A percentile compares a stretch with the other conserved stretches of the same genome.
These are phyloP conservation scores for Pseudogymnoascus sp. DNA, from an alignment of 2,329 filamentous ascomycete genomes.

Conservation along the genomic window DNA sequence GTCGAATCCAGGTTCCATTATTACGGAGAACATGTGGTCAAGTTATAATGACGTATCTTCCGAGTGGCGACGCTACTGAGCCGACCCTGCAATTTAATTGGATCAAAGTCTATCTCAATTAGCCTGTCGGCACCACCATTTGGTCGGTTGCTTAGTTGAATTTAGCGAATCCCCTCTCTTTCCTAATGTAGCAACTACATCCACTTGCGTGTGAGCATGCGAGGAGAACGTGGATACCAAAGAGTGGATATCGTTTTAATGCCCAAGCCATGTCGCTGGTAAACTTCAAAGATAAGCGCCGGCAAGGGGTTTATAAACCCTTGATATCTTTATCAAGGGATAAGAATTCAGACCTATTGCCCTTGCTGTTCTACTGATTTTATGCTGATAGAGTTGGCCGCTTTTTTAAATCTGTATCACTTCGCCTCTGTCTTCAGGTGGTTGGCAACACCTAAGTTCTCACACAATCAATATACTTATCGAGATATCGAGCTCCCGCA, in stretches of 20 bases:
- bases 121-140: background rate
- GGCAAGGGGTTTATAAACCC: constrained; percentile 3
- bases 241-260: background rate
- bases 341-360: background rate
- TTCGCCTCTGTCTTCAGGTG: background rate
- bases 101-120: background rate
- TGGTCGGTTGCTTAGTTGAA: background rate
- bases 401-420: background rate
- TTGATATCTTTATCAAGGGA: background rate
- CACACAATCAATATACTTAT: background rate
- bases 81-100: constrained; percentile 7
- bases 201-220: background rate
- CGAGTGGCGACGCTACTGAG: background rate
- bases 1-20: background rate
- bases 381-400: background rate
- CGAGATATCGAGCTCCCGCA: background rate
- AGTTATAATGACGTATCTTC: background rate
- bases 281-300: background rate
- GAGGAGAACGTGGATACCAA: background rate
- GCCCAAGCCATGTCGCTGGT: background rate
- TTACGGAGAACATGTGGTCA: background rate
- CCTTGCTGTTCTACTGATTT: background rate
- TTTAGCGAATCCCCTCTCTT: background rate
- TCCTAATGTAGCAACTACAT: background rate
- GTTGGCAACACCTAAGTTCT: background rate